phyloP scores from a whole-genome alignment of 345 rosid species.

The Eutrema heterophyllum region DNA sequence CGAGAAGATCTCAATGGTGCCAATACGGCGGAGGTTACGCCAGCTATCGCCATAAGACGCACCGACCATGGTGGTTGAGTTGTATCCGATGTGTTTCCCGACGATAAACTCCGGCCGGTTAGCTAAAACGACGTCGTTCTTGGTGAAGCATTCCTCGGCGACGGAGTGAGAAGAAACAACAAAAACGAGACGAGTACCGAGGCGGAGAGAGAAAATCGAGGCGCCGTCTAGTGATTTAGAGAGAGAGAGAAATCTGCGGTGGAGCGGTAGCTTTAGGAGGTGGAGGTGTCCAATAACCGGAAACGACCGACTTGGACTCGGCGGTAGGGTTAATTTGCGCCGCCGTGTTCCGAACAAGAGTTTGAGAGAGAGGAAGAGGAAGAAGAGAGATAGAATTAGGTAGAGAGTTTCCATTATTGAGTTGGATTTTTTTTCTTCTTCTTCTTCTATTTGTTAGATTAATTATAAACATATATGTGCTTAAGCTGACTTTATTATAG shows the following conservation, averaged over 20 bases:
- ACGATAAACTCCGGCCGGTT: conserved; percentile 31
- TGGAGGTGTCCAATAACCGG: conserved; percentile 24
- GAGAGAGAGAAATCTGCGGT: conserved; percentile 11
- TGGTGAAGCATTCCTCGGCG: conserved; percentile 40
- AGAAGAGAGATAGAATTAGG: not conserved
- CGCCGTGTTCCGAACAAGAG: not conserved
- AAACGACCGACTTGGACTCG: conserved; percentile 27
- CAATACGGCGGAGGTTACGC: conserved; percentile 52
- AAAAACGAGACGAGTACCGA: conserved; percentile 37
- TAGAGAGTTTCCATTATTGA: not conserved
- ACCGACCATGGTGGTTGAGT: conserved; percentile 26
- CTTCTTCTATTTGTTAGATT: not conserved
- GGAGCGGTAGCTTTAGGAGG: conserved; percentile 28
- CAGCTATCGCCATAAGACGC: conserved; percentile 45
- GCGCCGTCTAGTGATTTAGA: conserved; percentile 25
- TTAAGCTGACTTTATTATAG: not conserved
- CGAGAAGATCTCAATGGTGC: conserved; percentile 39
- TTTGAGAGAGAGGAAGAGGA: not conserved
- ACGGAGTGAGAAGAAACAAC: conserved; percentile 35
- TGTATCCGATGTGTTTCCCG: conserved; percentile 34
- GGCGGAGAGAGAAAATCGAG: conserved; percentile 38
- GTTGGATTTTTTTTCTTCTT: not conserved
- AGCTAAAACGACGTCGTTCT: conserved; percentile 43
- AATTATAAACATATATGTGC: not conserved
- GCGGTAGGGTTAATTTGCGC: conserved; percentile 34